Conservation (phyloP, 257 asterid species). For the Salvia splendens region DNA sequence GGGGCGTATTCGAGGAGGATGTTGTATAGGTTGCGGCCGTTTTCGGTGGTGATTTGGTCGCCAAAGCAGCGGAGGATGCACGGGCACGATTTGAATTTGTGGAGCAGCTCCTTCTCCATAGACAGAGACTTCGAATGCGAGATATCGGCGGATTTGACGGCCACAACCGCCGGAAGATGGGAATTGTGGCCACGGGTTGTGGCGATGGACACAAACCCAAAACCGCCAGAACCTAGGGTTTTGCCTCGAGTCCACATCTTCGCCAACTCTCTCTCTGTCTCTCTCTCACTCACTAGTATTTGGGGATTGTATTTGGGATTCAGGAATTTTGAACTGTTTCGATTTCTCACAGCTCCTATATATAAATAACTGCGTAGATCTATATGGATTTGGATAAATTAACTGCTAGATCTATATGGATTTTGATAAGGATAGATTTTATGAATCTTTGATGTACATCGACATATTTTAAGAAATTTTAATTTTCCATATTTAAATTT, state of each 20-base stretch:
- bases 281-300: not conserved
- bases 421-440: too few species aligned
- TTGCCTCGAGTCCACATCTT: slow-evolving; percentile 22
- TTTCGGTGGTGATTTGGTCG: slow-evolving; percentile 30
- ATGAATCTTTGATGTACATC: too few species aligned
- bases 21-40: slow-evolving; percentile 30
- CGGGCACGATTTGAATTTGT: not conserved
- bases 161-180: slow-evolving; percentile 8
- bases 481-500: too few species aligned
- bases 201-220: slow-evolving; percentile 22
- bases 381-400: too few species aligned
- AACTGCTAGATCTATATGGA: too few species aligned
- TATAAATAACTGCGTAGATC: too few species aligned
- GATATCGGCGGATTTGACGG: slow-evolving; percentile 23
- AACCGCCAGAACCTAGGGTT: slow-evolving; percentile 7
- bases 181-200: not conserved
- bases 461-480: too few species aligned
- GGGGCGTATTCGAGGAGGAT: slow-evolving; percentile 35
- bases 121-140: slow-evolving; percentile 7
- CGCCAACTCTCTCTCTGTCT: not conserved
- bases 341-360: too few species aligned
- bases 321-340: too few species aligned
- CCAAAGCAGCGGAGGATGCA: slow-evolving; percentile 28
- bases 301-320: too few species aligned
- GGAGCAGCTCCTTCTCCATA: slow-evolving; percentile 25